phyloP scores from a whole-genome alignment of 495 filamentous ascomycete genomes.

The Aspergillus incahuasiensis region DNA sequence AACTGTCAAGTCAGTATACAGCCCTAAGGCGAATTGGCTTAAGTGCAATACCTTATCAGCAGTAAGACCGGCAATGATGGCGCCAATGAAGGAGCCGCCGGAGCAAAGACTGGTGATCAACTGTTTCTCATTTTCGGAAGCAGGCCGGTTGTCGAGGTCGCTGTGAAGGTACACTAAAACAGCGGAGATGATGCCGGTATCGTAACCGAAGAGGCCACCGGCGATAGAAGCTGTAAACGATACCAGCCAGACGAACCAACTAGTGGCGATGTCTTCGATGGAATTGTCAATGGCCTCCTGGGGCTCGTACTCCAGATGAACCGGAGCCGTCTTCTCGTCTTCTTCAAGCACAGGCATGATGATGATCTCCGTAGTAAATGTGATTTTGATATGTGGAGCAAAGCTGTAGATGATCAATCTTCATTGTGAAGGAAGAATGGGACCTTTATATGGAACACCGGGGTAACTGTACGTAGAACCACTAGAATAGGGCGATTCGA shows the following conservation, averaged over 20 bases:
- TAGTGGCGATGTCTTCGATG: neutral
- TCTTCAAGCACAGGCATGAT: neutral
- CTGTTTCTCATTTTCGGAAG: slow-evolving; percentile 36
- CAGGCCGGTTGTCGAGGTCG: slow-evolving; percentile 20
- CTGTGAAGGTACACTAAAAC: slow-evolving; percentile 37
- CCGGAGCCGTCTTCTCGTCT: neutral
- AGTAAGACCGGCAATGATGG: slow-evolving; percentile 45
- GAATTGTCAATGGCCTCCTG: neutral
- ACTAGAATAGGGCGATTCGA: neutral
- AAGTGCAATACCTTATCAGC: slow-evolving; percentile 38
- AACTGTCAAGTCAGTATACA: slow-evolving; percentile 14
- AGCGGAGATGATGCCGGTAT: slow-evolving; percentile 46
- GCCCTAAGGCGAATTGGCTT: too few species aligned
- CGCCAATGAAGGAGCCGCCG: slow-evolving; percentile 46
- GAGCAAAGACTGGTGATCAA: slow-evolving; percentile 43
- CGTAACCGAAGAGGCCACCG: slow-evolving; percentile 41
- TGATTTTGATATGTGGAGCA: neutral
- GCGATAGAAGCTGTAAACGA: slow-evolving; percentile 31
- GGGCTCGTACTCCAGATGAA: neutral
- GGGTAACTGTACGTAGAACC: too few species aligned
- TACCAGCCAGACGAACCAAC: slow-evolving; percentile 34
- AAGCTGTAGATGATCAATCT: neutral
- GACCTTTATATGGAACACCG: neutral
- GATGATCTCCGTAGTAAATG: neutral
- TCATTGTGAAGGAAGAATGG: neutral